A percentile compares a stretch with the other conserved stretches of the same genome.
Evolutionary conservation across 177 flowering plant species (phyloP).

Genomic region (Vitis hybrid): DNA sequence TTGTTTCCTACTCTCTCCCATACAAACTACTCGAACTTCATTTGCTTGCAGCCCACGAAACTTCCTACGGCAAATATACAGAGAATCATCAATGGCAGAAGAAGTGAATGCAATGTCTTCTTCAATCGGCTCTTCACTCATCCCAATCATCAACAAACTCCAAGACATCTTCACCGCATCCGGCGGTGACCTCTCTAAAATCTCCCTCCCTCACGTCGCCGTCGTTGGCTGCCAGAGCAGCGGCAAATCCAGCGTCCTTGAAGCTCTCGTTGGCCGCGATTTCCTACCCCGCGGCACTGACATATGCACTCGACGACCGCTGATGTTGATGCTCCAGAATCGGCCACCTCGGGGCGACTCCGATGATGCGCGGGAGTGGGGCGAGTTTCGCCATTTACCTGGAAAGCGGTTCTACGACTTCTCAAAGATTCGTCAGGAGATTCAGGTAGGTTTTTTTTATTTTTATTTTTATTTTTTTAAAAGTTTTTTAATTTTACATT

Average conservation of each 20-base stretch:
- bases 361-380: slow-evolving; percentile 67
- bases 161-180: slow-evolving; percentile 85
- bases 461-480: not conserved
- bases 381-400: slow-evolving; percentile 86
- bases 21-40: too few species aligned
- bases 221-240: slow-evolving; percentile 97
- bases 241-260: slow-evolving; percentile 94
- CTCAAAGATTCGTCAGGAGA: slow-evolving; percentile 75
- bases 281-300: slow-evolving; percentile 84
- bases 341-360: slow-evolving; percentile 37
- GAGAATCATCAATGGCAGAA: too few species aligned
- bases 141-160: slow-evolving; percentile 84
- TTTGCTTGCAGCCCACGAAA: too few species aligned
- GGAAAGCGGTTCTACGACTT: slow-evolving; percentile 70
- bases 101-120: too few species aligned
- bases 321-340: slow-evolving; percentile 76
- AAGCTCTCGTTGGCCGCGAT: slow-evolving; percentile 91
- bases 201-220: slow-evolving; percentile 91
- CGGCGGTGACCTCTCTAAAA: slow-evolving; percentile 55
- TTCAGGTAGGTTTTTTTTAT: slow-evolving; percentile 54
- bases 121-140: slow-evolving; percentile 10
- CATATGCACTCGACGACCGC: slow-evolving; percentile 88
- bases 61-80: too few species aligned
- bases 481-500: too few species aligned
- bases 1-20: too few species aligned